These are phyloP conservation scores for Tubosaeta brunneosetosa DNA, from an alignment of 768 basidiomycete species.

Conservation along the genomic window DNA sequence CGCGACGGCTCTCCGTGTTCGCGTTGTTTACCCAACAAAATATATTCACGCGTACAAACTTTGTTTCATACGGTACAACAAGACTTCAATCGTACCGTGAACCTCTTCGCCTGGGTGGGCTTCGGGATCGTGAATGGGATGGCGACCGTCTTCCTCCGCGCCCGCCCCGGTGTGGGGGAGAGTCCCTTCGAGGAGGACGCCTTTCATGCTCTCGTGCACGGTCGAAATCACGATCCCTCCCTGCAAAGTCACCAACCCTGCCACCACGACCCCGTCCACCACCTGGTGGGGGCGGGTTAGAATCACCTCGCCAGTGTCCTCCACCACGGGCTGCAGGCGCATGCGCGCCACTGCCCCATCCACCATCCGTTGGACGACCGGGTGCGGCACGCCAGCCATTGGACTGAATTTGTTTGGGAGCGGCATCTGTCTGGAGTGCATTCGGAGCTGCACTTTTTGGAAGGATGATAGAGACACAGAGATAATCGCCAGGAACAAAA, in stretches of 20 bases:
- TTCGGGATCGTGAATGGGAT: conserved; percentile 38
- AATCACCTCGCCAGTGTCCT: conserved; percentile 74
- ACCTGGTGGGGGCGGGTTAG: conserved; percentile 42
- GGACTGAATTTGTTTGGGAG: conserved; percentile 32
- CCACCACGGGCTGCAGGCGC: conserved; percentile 46
- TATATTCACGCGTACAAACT: not conserved
- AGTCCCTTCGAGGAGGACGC: conserved; percentile 47
- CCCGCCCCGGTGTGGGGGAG: conserved; percentile 45
- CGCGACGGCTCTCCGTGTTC: not conserved
- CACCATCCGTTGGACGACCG: conserved; percentile 41
- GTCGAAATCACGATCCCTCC: conserved; percentile 35
- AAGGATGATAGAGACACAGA: conserved; percentile 68
- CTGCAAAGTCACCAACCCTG: conserved; percentile 29
- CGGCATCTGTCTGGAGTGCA: conserved; percentile 45
- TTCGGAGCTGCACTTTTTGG: conserved; percentile 54
- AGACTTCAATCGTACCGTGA: conserved; percentile 30
- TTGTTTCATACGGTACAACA: not conserved
- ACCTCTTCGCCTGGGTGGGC: conserved; percentile 36
- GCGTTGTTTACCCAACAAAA: not conserved
- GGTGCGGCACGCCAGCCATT: conserved; percentile 33
- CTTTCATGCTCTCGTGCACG: conserved; percentile 41
- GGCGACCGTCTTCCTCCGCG: conserved; percentile 37
- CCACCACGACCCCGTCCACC: conserved; percentile 44
- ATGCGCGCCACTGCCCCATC: conserved; percentile 43
- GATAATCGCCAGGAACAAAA: conserved; percentile 77